Conservation (phyloP, 148 eudicot genomes). For the Talinum fruticosum region DNA sequence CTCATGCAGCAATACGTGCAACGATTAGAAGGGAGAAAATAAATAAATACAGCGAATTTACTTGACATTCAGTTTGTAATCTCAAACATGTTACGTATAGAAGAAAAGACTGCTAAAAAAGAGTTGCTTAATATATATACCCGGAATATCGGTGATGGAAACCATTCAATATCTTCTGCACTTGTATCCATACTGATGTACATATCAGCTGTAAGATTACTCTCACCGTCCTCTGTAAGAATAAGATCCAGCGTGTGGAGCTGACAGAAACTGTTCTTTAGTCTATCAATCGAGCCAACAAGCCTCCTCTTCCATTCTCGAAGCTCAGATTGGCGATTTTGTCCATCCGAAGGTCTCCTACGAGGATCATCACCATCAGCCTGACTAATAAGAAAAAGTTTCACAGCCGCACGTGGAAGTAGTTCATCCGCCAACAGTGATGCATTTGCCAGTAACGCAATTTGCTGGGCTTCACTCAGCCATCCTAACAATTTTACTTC, state of each 20-base stretch:
- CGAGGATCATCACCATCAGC: slow-evolving; percentile 65
- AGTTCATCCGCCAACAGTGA: slow-evolving; percentile 85
- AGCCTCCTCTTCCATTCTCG: slow-evolving; percentile 96
- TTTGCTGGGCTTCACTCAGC: slow-evolving; percentile 93
- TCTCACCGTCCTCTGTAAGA: slow-evolving; percentile 90
- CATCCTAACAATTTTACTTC: slow-evolving; percentile 80
- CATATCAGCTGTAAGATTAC: slow-evolving; percentile 84
- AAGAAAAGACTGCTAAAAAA: background rate
- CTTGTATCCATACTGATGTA: slow-evolving; percentile 82
- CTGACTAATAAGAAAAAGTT: slow-evolving; percentile 57
- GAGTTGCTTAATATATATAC: slow-evolving; percentile 32
- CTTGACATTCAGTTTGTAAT: background rate
- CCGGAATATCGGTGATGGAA: slow-evolving; percentile 89
- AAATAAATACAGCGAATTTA: background rate
- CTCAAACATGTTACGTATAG: background rate
- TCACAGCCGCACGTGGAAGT: slow-evolving; percentile 91
- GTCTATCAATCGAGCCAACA: slow-evolving; percentile 70
- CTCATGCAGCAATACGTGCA: background rate
- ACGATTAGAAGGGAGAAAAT: background rate
- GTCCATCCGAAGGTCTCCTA: slow-evolving; percentile 62
- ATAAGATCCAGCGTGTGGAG: slow-evolving; percentile 93
- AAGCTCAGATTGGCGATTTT: slow-evolving; percentile 85
- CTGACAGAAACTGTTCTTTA: slow-evolving; percentile 88
- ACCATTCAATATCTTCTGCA: slow-evolving; percentile 80
- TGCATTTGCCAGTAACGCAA: slow-evolving; percentile 97